Evolutionary conservation across 2,329 filamentous ascomycete genomes (phyloP).

Genomic region (Calonectria honghensis): DNA sequence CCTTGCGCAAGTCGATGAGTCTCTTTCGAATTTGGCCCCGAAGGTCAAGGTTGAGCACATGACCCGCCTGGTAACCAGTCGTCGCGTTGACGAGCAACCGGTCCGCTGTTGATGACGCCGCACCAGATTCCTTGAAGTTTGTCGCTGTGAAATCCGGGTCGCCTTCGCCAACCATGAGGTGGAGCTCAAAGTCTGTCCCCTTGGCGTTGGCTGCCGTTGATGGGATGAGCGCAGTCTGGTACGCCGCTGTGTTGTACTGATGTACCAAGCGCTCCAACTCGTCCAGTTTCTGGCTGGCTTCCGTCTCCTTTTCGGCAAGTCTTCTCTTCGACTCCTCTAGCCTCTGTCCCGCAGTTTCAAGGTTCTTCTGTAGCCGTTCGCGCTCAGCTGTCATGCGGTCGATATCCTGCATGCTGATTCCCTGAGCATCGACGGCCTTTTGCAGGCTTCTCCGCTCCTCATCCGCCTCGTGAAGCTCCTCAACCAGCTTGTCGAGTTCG

Average conservation of each 20-base stretch:
- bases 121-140: conserved; percentile 67
- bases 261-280: conserved; percentile 94
- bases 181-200: conserved; percentile 88
- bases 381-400: conserved; percentile 98
- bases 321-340: conserved; percentile 90
- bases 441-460: conserved; percentile 88
- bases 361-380: conserved; percentile 91
- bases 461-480: conserved; percentile 86
- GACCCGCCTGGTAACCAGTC: conserved; percentile 91
- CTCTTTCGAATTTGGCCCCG: conserved; percentile 87
- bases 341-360: conserved; percentile 84
- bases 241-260: conserved; percentile 94
- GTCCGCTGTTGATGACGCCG: conserved; percentile 73
- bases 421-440: conserved; percentile 91
- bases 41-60: conserved; percentile 92
- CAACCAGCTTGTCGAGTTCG: conserved; percentile 86
- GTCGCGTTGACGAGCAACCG: conserved; percentile 87
- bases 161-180: conserved; percentile 86
- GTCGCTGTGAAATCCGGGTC: conserved; percentile 84
- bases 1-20: conserved; percentile 87
- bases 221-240: conserved; percentile 94
- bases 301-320: conserved; percentile 90
- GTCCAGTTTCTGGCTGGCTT: conserved; percentile 89
- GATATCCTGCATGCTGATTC: conserved; percentile 98
- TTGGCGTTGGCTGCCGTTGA: conserved; percentile 89